These are phyloP conservation scores for Aspergillus homomorphus DNA, from an alignment of 495 filamentous ascomycete genomes.

Conservation along the genomic window DNA sequence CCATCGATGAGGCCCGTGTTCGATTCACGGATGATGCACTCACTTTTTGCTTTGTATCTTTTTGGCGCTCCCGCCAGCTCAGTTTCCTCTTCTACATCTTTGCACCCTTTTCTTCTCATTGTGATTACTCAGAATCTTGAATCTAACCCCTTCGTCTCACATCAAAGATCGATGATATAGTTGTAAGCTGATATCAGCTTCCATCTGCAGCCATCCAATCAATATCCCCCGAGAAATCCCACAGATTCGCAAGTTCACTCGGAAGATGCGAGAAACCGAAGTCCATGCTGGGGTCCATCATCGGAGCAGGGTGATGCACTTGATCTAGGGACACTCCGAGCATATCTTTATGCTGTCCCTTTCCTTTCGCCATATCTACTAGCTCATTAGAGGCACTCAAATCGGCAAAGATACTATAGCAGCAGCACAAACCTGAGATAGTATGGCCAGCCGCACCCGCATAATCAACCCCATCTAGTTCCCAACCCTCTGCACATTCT, in stretches of 20 bases:
- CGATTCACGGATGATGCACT: conserved; percentile 57
- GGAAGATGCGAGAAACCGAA: too few species aligned
- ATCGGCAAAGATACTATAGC: neutral
- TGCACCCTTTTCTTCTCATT: neutral
- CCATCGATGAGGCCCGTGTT: conserved; percentile 59
- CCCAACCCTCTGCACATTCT: too few species aligned
- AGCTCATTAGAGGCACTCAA: neutral
- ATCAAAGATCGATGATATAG: too few species aligned
- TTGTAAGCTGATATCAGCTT: too few species aligned
- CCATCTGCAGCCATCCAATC: too few species aligned
- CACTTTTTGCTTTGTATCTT: neutral
- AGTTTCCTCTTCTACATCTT: neutral
- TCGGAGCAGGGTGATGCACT: neutral
- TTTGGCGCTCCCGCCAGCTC: neutral
- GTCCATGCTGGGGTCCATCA: neutral
- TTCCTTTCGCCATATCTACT: neutral
- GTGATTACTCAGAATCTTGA: too few species aligned
- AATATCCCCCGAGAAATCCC: too few species aligned
- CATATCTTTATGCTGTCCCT: neutral
- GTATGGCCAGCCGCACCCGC: too few species aligned
- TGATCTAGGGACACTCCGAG: neutral
- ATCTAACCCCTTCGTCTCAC: too few species aligned
- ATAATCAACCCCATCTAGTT: too few species aligned
- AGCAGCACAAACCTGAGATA: neutral
- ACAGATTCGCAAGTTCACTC: too few species aligned